These are phyloP conservation scores for Lyophyllum atratum DNA, from an alignment of 768 basidiomycete species.

Conservation along the genomic window DNA sequence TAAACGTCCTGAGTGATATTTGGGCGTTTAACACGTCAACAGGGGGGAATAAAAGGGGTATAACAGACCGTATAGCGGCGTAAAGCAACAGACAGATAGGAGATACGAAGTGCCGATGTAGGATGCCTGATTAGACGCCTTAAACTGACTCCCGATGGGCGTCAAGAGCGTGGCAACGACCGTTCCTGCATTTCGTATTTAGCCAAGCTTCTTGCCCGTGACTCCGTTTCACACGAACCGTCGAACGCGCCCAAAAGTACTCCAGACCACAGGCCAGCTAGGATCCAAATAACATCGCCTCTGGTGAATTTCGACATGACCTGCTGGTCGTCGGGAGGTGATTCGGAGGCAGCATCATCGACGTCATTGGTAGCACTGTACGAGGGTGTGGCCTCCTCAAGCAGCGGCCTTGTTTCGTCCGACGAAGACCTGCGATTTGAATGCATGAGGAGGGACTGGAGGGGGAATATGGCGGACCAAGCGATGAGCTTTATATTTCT, in stretches of 20 bases:
- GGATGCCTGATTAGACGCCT: slow-evolving; percentile 76
- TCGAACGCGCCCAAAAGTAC: slow-evolving; percentile 86
- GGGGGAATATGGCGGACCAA: slow-evolving; percentile 16
- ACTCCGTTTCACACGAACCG: slow-evolving; percentile 49
- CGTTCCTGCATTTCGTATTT: slow-evolving; percentile 52
- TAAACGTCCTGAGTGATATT: slow-evolving; percentile 60
- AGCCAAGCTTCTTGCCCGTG: slow-evolving; percentile 6
- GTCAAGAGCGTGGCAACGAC: slow-evolving; percentile 85
- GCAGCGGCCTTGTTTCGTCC: slow-evolving; percentile 59
- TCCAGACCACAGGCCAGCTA: slow-evolving; percentile 79
- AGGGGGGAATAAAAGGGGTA: slow-evolving; percentile 1
- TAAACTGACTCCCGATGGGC: slow-evolving; percentile 85
- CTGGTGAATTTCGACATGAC: slow-evolving; percentile 49
- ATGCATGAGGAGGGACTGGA: slow-evolving; percentile 43
- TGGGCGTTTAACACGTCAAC: slow-evolving; percentile 15
- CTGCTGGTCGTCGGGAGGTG: slow-evolving; percentile 30
- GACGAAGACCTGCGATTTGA: slow-evolving; percentile 45
- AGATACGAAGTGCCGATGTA: slow-evolving; percentile 91
- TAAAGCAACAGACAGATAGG: slow-evolving; percentile 88
- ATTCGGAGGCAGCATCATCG: slow-evolving; percentile 29
- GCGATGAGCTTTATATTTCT: slow-evolving; percentile 28
- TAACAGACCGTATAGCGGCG: slow-evolving; percentile 77
- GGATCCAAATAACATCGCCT: slow-evolving; percentile 66
- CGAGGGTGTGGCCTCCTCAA: slow-evolving; percentile 48
- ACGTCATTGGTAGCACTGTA: slow-evolving; percentile 48